Evolutionary conservation across 169 alveolate species (phyloP).

Genomic region (Plasmodium gaboni): DNA sequence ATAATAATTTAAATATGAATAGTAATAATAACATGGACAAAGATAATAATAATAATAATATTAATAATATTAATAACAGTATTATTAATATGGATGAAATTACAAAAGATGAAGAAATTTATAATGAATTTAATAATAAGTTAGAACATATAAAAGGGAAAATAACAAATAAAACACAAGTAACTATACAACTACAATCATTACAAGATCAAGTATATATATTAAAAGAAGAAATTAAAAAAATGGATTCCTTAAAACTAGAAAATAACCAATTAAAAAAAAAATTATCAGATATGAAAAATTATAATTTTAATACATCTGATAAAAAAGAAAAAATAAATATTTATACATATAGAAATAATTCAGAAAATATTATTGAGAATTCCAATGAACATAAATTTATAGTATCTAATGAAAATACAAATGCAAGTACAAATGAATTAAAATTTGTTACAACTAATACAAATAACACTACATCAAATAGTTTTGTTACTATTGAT

Average conservation of each 20-base stretch:
- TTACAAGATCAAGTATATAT: conserved; percentile 31
- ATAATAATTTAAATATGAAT: background rate
- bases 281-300: conserved; percentile 11
- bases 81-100: background rate
- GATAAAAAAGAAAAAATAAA: conserved; percentile 36
- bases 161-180: conserved; percentile 36
- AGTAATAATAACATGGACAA: background rate
- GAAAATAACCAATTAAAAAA: conserved; percentile 50
- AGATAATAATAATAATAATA: background rate
- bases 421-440: background rate
- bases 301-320: conserved; percentile 4
- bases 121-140: conserved; percentile 9
- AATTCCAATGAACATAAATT: conserved; percentile 32
- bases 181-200: conserved; percentile 27
- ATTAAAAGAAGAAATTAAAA: conserved; percentile 60
- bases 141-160: conserved; percentile 15
- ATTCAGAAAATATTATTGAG: conserved; percentile 28
- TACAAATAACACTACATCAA: conserved; percentile 4
- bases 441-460: background rate
- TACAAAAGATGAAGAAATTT: conserved; percentile 9
- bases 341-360: background rate
- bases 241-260: conserved; percentile 26
- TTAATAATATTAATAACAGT: background rate
- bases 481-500: background rate
- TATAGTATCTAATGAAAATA: conserved; percentile 15